These are phyloP conservation scores for Dichomitus squalens DNA, from an alignment of 1,284 basidiomycete species.

Conservation along the genomic window DNA sequence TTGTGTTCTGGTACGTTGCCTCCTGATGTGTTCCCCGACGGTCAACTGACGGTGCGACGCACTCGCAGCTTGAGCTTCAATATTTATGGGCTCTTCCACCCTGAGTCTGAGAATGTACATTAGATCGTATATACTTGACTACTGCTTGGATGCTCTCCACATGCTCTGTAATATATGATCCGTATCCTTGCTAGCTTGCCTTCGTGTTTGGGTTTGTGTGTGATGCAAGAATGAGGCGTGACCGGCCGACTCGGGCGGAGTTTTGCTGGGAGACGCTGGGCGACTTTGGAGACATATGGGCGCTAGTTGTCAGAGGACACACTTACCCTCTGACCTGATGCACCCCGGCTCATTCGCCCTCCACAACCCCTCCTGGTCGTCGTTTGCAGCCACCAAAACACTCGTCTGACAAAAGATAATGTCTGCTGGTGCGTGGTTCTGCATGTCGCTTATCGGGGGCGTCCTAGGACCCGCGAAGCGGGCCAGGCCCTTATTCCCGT, in stretches of 20 bases:
- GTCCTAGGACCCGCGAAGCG: constrained; percentile 4
- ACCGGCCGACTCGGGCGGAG: constrained; percentile 9
- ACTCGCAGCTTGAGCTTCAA: constrained; percentile 70
- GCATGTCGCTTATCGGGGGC: constrained; percentile 5
- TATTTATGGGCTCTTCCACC: constrained; percentile 61
- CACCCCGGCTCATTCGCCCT: constrained; percentile 29
- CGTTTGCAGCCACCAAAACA: constrained; percentile 12
- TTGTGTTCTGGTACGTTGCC: constrained; percentile 82
- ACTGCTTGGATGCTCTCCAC: background rate
- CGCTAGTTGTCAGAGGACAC: constrained; percentile 19
- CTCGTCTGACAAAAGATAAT: constrained; percentile 10
- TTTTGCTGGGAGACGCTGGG: constrained; percentile 11
- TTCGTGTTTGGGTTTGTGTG: background rate
- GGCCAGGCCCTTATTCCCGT: constrained; percentile 19
- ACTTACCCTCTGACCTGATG: constrained; percentile 38
- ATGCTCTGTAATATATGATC: constrained; percentile 1
- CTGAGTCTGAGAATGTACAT: constrained; percentile 21
- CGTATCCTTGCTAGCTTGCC: background rate
- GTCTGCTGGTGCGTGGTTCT: constrained; percentile 22
- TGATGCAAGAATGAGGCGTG: background rate
- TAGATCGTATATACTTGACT: constrained; percentile 11
- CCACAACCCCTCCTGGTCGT: constrained; percentile 20
- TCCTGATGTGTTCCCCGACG: constrained; percentile 4
- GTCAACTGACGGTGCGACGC: constrained; percentile 1
- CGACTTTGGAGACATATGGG: constrained; percentile 18